Conservation (phyloP, 331 rosid species). For the Rosa hybrid region DNA sequence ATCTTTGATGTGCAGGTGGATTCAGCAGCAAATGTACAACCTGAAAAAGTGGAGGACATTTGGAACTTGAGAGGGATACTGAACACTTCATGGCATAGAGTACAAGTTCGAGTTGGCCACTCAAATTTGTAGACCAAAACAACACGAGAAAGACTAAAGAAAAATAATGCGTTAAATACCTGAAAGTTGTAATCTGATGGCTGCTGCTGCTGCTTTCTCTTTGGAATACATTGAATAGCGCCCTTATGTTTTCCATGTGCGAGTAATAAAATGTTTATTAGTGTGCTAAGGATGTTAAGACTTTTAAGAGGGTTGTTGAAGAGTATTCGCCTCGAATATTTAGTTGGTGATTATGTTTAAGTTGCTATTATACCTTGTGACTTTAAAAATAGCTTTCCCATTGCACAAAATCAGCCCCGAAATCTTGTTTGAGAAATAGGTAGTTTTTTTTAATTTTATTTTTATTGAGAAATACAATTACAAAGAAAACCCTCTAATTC, state of each 20-base stretch:
- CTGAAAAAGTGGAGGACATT: slow-evolving; percentile 73
- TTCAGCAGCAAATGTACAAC: slow-evolving; percentile 86
- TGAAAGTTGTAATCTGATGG: not conserved
- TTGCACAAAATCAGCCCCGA: not conserved
- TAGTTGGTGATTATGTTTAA: not conserved
- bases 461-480: too few species aligned
- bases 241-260: not conserved
- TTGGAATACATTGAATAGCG: not conserved
- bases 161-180: not conserved
- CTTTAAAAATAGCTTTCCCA: not conserved
- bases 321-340: not conserved
- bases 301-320: slow-evolving; percentile 1
- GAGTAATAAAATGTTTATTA: not conserved
- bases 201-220: not conserved
- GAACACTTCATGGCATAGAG: slow-evolving; percentile 93
- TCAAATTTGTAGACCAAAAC: slow-evolving; percentile 51
- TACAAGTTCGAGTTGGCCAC: slow-evolving; percentile 67
- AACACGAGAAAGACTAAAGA: not conserved
- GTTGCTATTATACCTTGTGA: not conserved
- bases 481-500: too few species aligned
- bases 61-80: slow-evolving; percentile 95
- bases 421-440: not conserved
- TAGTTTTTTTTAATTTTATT: not conserved
- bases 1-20: slow-evolving; percentile 62
- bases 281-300: not conserved